Percentiles rank a stretch among this genome's conserved stretches.
These are phyloP conservation scores for Sporothrix variecibatus DNA, from an alignment of 2,329 filamentous ascomycete species.

Conservation along the genomic window DNA sequence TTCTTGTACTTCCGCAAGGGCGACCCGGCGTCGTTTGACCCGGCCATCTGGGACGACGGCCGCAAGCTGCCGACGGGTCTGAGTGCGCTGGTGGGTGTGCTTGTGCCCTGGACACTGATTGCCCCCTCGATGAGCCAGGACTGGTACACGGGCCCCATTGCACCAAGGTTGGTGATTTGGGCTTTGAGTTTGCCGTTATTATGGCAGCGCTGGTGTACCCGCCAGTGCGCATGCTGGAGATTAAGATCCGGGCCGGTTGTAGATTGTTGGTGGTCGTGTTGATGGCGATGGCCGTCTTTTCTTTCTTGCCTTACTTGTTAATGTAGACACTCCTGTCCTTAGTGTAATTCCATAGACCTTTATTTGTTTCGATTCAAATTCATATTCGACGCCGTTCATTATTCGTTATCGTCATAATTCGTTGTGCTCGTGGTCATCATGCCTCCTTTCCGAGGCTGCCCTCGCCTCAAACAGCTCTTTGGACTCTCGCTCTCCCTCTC, in stretches of 20 bases:
- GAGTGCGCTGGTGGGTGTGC: slow-evolving; percentile 32
- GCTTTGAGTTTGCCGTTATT: slow-evolving; percentile 48
- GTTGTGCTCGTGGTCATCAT: not conserved
- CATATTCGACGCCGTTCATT: not conserved
- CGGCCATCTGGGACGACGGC: slow-evolving; percentile 35
- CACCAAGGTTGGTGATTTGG: slow-evolving; percentile 47
- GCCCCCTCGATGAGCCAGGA: slow-evolving; percentile 47
- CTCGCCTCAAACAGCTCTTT: not conserved
- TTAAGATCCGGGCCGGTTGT: slow-evolving; percentile 10
- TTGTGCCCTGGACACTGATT: slow-evolving; percentile 35
- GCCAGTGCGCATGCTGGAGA: slow-evolving; percentile 43
- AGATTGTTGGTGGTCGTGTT: not conserved
- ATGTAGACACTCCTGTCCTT: not conserved
- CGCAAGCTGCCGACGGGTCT: slow-evolving; percentile 33
- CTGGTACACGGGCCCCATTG: slow-evolving; percentile 49
- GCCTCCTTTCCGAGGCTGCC: not conserved
- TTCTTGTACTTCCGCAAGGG: slow-evolving; percentile 33
- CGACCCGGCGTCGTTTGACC: slow-evolving; percentile 31
- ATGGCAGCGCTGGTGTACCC: slow-evolving; percentile 45
- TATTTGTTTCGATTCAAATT: not conserved
- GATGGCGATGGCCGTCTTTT: not conserved
- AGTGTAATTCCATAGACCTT: not conserved
- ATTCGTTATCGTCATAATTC: not conserved
- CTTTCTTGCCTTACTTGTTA: not conserved
- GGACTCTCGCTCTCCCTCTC: not conserved